Conservation (phyloP, 2,329 filamentous ascomycete genomes). For the Thermomyces lanuginosus region DNA sequence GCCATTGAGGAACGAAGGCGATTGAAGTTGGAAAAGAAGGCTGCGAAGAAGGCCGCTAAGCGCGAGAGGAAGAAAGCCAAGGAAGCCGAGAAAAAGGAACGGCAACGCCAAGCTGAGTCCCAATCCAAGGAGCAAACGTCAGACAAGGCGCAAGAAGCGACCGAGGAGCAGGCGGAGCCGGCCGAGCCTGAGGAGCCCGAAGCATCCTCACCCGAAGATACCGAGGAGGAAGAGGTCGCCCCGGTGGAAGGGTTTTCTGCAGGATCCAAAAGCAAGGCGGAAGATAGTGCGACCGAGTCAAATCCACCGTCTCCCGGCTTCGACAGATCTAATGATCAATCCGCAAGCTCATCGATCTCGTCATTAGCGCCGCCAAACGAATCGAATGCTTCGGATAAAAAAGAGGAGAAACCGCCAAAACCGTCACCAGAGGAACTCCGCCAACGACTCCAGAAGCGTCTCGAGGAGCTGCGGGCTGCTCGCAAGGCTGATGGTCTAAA, state of each 20-base stretch:
- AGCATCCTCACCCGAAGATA: constrained; percentile 8
- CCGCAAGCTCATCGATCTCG: constrained; percentile 50
- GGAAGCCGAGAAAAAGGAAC: constrained; percentile 16
- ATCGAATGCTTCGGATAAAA: constrained; percentile 12
- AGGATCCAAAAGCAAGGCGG: constrained; percentile 26
- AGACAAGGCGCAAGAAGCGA: constrained; percentile 10
- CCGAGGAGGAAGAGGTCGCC: constrained; percentile 20
- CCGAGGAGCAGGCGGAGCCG: constrained; percentile 7
- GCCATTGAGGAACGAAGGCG: constrained; percentile 22
- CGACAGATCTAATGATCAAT: constrained; percentile 38
- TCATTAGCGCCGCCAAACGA: constrained; percentile 39
- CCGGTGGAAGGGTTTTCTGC: constrained; percentile 35
- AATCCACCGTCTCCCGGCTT: constrained; percentile 40
- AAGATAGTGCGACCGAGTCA: constrained; percentile 29
- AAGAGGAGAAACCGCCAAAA: constrained; percentile 43
- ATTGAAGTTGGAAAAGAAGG: constrained; percentile 30
- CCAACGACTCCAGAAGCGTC: constrained; percentile 62
- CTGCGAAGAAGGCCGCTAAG: constrained; percentile 20
- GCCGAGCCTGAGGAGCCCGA: constrained; percentile 12
- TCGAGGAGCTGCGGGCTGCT: constrained; percentile 67
- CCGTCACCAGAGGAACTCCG: constrained; percentile 59
- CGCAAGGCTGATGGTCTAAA: constrained; percentile 77
- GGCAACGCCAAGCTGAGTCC: constrained; percentile 9
- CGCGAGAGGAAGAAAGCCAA: constrained; percentile 25
- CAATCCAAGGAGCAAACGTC: constrained; percentile 6